phyloP scores from a whole-genome alignment of 2,329 filamentous ascomycete genomes.

The Trichophyton simii region DNA sequence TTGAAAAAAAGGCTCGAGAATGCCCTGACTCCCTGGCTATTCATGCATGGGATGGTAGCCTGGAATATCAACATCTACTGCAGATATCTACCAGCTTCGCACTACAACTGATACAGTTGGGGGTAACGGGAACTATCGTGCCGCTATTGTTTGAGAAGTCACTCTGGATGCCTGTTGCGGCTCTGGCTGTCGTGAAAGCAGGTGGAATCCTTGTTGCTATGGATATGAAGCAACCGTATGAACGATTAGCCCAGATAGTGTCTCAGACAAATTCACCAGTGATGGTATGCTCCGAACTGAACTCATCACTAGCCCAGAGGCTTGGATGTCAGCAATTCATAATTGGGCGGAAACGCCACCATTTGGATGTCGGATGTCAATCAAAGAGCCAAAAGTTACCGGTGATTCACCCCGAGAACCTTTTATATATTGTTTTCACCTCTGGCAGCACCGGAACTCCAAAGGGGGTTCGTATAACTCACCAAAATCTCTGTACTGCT shows the following conservation, averaged over 20 bases:
- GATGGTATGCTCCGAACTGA: constrained; percentile 6
- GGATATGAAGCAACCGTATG: constrained; percentile 19
- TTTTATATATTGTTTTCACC: constrained; percentile 47
- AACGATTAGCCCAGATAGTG: constrained; percentile 22
- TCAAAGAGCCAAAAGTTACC: not conserved
- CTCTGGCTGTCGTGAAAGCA: constrained; percentile 19
- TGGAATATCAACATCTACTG: constrained; percentile 11
- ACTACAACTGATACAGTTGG: constrained; percentile 15
- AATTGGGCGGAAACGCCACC: not conserved
- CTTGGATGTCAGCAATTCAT: not conserved
- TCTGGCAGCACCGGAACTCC: constrained; percentile 54
- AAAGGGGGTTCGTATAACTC: constrained; percentile 60
- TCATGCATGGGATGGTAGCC: constrained; percentile 14
- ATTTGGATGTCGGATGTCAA: not conserved
- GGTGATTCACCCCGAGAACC: constrained; percentile 8
- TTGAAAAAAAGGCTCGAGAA: not conserved
- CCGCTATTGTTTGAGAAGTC: constrained; percentile 23
- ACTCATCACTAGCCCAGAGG: not conserved
- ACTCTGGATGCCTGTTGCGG: constrained; percentile 19
- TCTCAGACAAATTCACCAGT: constrained; percentile 9
- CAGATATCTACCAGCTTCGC: constrained; percentile 18
- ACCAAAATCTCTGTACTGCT: constrained; percentile 51
- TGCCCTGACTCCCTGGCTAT: constrained; percentile 12
- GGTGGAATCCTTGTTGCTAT: constrained; percentile 20
- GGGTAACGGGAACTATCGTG: constrained; percentile 20